Evolutionary conservation across 805 yeast genomes (phyloP), one percentile per base, ranked within the genome.

Genomic region (Metschnikowia similis): DNA sequence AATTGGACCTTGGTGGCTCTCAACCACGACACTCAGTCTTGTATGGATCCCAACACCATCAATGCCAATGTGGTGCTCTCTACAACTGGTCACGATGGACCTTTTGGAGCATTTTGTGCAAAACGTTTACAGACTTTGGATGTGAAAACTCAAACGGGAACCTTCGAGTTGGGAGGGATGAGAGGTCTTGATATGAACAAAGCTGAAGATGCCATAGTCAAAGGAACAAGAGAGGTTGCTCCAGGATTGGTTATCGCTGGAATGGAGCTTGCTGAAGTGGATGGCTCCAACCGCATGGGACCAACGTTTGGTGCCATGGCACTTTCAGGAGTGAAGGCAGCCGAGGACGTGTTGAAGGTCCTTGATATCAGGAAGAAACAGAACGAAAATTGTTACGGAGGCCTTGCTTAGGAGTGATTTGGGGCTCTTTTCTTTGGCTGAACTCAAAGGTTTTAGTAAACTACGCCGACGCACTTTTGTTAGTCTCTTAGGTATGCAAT

Each of bases 261-360:
- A 59, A 85, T 85, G 92, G 91, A 85, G 69, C 75, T 84, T 56
- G 83, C 88, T 32, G 90, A 85, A 64, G 80, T 85, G 48, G 88
- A 84, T 60, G 90, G 90, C 27, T 79, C 81, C 57, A 83, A 84
- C 77, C 80, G 92, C 70, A 85, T 85, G 90, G 91, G 91, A 28
- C 91, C 92, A 45, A 85, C 90, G 36, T 85, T 85, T 58, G 90
- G 89, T 52, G 90, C 90, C 42, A 85, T 85, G 91, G 85, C 81
- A 32, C 77, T 84, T 50, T 80, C 87, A 28, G 92, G 92, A 60
- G 84, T 85, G 58, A 84, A 84, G 69, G 90, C 91, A 39, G 91
- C 90, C 26, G 88, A 85, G 60, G 57, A 69, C 57, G 73, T 66
- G 31, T 69, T 73, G 60, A 67, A 68, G 32, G 67, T 67, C 26